phyloP scores from a whole-genome alignment of 176 grass and related monocot species.

The Themeda triandra region DNA sequence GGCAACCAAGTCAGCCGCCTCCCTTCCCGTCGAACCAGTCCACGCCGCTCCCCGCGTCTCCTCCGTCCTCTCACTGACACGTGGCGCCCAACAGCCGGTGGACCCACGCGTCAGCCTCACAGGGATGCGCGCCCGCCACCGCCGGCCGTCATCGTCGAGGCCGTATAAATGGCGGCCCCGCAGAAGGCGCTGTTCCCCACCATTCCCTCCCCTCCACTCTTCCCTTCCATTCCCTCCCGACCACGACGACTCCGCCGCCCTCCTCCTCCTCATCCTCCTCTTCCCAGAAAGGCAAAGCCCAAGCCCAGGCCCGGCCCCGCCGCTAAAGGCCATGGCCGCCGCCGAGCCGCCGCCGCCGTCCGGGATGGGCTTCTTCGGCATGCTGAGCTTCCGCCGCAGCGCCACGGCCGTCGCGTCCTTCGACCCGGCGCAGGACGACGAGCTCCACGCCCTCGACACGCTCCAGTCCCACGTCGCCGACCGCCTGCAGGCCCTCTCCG shows the following conservation, averaged over 20 bases:
- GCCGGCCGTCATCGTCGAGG: background rate
- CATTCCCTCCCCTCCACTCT: conserved; percentile 22
- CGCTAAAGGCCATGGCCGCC: conserved; percentile 32
- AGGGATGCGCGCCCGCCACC: background rate
- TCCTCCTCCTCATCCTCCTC: background rate
- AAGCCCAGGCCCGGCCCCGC: background rate
- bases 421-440: conserved; percentile 63
- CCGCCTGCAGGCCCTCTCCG: conserved; percentile 21
- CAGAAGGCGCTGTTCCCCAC: background rate
- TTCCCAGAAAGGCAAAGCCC: background rate
- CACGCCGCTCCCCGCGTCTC: background rate
- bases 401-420: conserved; percentile 59
- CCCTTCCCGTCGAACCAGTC: conserved; percentile 7
- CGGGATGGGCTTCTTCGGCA: conserved; percentile 47
- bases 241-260: background rate
- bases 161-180: background rate
- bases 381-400: conserved; percentile 74
- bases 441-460: conserved; percentile 48
- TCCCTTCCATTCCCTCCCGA: conserved; percentile 32
- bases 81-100: rapidly evolving
- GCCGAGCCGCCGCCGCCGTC: conserved; percentile 27
- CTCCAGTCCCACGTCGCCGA: conserved; percentile 75
- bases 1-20: conserved; percentile 58
- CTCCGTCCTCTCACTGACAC: background rate
- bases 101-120: background rate